Conservation (phyloP, 164 flowering plant species). For the Macadamia tetraphylla region DNA sequence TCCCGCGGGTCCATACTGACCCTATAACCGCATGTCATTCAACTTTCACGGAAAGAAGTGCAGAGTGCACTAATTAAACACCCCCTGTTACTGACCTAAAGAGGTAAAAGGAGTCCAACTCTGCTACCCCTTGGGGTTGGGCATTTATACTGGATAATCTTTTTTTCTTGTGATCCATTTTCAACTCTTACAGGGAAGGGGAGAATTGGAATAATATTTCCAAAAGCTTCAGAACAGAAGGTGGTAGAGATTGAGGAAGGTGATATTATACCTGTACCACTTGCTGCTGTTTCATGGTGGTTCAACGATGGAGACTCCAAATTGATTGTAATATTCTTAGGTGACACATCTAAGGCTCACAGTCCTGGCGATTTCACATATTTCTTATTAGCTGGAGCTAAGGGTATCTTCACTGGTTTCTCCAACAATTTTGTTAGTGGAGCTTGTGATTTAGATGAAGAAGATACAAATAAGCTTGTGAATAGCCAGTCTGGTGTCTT, state of each 20-base stretch:
- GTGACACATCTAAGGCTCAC: conserved; percentile 53
- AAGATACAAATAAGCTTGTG: conserved; percentile 36
- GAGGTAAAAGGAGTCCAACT: no score
- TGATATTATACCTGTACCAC: conserved; percentile 67
- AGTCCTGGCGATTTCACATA: conserved; percentile 54
- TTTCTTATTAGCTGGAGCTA: conserved; percentile 48
- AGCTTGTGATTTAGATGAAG: conserved; percentile 51
- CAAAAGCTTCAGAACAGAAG: conserved; percentile 48
- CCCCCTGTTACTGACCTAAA: no score
- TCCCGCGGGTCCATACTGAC: no score
- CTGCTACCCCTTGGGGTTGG: no score
- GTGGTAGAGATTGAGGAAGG: conserved; percentile 57
- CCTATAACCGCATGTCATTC: no score
- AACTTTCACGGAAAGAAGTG: no score
- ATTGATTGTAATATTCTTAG: conserved; percentile 51
- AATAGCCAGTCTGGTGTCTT: conserved; percentile 33
- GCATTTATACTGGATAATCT: no score
- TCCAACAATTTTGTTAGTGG: conserved; percentile 47
- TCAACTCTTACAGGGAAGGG: conserved; percentile 23
- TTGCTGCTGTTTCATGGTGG: conserved; percentile 66
- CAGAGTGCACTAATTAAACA: no score
- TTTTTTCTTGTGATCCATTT: no score
- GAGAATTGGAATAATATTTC: conserved; percentile 53
- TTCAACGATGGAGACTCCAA: conserved; percentile 63
- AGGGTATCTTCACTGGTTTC: conserved; percentile 58